phyloP scores from a whole-genome alignment of 2,329 filamentous ascomycete species.

The Aureobasidium uvarum region DNA sequence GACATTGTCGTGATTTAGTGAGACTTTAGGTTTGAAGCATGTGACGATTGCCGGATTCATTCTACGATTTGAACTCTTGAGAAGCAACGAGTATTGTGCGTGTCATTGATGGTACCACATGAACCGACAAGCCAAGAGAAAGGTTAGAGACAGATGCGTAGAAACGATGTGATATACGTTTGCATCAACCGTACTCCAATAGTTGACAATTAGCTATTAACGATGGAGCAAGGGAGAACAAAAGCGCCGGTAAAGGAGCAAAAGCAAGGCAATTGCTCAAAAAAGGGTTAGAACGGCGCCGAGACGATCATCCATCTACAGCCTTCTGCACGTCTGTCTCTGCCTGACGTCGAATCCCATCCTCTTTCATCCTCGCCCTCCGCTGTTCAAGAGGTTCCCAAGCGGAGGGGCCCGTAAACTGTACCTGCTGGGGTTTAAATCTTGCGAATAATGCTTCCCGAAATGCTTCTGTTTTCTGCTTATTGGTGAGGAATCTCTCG shows the following conservation, averaged over 20 bases:
- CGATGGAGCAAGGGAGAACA: too few species aligned
- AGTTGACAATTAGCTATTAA: too few species aligned
- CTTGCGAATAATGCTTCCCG: constrained; percentile 49
- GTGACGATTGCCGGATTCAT: background rate
- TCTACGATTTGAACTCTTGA: background rate
- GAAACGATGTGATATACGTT: too few species aligned
- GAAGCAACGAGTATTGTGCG: background rate
- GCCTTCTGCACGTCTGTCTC: background rate
- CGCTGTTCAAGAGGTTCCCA: constrained; percentile 17
- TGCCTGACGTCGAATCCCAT: background rate
- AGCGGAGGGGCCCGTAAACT: background rate
- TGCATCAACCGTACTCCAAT: too few species aligned
- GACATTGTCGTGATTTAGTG: background rate
- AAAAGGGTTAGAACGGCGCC: background rate
- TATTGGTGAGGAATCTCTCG: constrained; percentile 69
- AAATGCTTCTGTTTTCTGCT: constrained; percentile 65
- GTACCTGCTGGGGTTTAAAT: constrained; percentile 33
- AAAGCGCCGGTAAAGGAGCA: too few species aligned
- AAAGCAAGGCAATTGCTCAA: background rate
- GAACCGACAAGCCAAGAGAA: background rate
- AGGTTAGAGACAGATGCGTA: background rate
- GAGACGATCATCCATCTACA: background rate
- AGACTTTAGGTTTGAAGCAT: background rate
- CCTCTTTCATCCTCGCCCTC: constrained; percentile 13
- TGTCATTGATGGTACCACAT: background rate